These are phyloP conservation scores for Pistacia atlantica DNA, from an alignment of 345 rosid genomes.

Conservation along the genomic window DNA sequence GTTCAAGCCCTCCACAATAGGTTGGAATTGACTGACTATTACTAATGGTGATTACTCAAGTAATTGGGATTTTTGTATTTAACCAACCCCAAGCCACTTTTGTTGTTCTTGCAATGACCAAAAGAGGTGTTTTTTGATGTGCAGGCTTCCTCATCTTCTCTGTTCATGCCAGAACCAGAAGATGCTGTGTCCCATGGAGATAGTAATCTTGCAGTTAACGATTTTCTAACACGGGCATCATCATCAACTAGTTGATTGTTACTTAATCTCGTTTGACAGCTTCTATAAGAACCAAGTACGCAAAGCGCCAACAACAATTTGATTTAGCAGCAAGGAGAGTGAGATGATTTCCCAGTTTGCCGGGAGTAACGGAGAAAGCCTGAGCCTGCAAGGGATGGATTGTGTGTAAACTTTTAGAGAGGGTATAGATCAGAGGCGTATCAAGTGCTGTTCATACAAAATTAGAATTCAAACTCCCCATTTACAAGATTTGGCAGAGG, in stretches of 20 bases:
- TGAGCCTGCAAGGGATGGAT: background rate
- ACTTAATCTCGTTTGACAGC: conserved; percentile 11
- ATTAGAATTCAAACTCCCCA: conserved; percentile 11
- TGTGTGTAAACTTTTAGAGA: conserved; percentile 21
- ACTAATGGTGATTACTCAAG: no score
- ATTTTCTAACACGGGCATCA: conserved; percentile 69
- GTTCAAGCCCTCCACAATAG: background rate
- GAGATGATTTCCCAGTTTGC: background rate
- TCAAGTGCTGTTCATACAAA: conserved; percentile 16
- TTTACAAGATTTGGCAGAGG: conserved; percentile 6
- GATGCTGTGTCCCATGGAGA: conserved; percentile 98
- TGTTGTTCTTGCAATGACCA: background rate
- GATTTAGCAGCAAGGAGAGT: background rate
- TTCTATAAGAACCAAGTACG: conserved; percentile 7
- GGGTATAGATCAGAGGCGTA: conserved; percentile 27
- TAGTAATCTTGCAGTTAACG: conserved; percentile 81
- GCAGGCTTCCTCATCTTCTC: conserved; percentile 81
- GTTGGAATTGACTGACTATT: no score
- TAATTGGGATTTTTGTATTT: no score
- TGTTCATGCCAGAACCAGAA: conserved; percentile 92
- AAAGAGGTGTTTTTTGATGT: conserved; percentile 9
- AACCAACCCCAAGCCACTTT: no score
- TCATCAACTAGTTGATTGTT: conserved; percentile 22
- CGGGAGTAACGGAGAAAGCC: background rate
- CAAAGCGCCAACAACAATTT: conserved; percentile 5